Percentiles rank a stretch among this genome's conserved stretches.
phyloP scores from a whole-genome alignment of 2,329 filamentous ascomycete genomes.

The Pseudopyricularia cyperi region DNA sequence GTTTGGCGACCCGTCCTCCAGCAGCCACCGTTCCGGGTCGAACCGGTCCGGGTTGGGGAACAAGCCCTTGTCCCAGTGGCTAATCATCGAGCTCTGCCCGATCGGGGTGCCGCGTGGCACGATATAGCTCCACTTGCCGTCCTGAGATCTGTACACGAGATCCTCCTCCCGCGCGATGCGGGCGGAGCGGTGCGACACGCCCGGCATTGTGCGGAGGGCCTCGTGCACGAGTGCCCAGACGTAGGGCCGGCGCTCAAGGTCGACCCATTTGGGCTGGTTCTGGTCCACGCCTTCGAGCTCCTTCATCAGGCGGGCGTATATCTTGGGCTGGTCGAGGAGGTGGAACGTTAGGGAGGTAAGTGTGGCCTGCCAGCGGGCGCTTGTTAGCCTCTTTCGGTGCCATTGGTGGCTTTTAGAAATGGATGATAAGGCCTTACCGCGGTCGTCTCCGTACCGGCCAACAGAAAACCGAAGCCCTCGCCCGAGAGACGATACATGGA shows the following conservation, averaged over 20 bases:
- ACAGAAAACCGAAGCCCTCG: conserved; percentile 22
- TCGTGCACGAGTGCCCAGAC: conserved; percentile 13
- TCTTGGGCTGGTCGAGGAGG: conserved; percentile 13
- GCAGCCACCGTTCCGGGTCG: conserved; percentile 26
- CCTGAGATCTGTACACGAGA: conserved; percentile 8
- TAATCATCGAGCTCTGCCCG: conserved; percentile 22
- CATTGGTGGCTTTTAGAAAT: neutral
- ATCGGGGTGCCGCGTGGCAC: conserved; percentile 23
- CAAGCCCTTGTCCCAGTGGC: conserved; percentile 23
- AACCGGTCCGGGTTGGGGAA: conserved; percentile 24
- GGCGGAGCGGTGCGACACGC: conserved; percentile 8
- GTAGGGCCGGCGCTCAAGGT: conserved; percentile 26
- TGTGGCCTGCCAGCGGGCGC: conserved; percentile 2
- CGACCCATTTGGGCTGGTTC: conserved; percentile 10
- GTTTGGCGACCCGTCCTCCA: conserved; percentile 14
- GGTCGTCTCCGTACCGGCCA: conserved; percentile 25
- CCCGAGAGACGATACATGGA: conserved; percentile 18
- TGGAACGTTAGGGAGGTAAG: conserved; percentile 16
- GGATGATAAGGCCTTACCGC: conserved; percentile 4
- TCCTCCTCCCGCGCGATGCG: conserved; percentile 10
- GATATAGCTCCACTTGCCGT: conserved; percentile 12
- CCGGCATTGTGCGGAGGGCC: conserved; percentile 11
- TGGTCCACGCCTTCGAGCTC: conserved; percentile 14
- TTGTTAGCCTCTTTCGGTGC: conserved; percentile 2
- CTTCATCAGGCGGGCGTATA: conserved; percentile 10